Evolutionary conservation across 805 yeast species (phyloP).

Genomic region (Brettanomyces anomalus): DNA sequence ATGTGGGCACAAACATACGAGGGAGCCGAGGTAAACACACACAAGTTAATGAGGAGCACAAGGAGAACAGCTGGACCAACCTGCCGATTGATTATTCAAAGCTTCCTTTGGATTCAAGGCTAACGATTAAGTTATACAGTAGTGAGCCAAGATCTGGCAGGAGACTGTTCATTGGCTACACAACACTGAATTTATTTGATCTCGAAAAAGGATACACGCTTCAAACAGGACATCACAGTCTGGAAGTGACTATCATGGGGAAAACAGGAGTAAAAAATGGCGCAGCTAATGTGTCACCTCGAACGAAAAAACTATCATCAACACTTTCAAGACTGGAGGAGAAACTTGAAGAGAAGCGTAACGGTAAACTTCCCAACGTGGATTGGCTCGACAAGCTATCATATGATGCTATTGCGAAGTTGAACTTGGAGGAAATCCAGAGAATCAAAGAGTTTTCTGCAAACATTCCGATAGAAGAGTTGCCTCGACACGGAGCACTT

Average conservation of each 20-base stretch:
- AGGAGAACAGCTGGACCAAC: constrained; percentile 43
- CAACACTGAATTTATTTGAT: constrained; percentile 50
- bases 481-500: constrained; percentile 6
- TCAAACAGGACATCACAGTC: constrained; percentile 61
- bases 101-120: constrained; percentile 51
- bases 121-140: constrained; percentile 62
- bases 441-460: neutral
- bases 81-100: constrained; percentile 68
- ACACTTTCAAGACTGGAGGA: constrained; percentile 31
- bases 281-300: neutral
- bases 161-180: constrained; percentile 46
- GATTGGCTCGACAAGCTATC: constrained; percentile 73
- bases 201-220: constrained; percentile 40
- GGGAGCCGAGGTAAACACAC: too few species aligned
- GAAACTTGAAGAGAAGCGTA: constrained; percentile 52
- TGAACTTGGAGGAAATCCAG: constrained; percentile 15
- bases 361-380: constrained; percentile 50
- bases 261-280: neutral
- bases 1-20: neutral
- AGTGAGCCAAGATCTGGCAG: constrained; percentile 42
- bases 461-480: constrained; percentile 2
- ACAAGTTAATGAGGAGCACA: constrained; percentile 3
- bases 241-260: constrained; percentile 25
- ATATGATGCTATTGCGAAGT: constrained; percentile 42
- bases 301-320: neutral